Percentiles rank a stretch among this genome's conserved stretches.
phyloP scores from a whole-genome alignment of 2,329 filamentous ascomycete species.

The Zymoseptoria tritici region DNA sequence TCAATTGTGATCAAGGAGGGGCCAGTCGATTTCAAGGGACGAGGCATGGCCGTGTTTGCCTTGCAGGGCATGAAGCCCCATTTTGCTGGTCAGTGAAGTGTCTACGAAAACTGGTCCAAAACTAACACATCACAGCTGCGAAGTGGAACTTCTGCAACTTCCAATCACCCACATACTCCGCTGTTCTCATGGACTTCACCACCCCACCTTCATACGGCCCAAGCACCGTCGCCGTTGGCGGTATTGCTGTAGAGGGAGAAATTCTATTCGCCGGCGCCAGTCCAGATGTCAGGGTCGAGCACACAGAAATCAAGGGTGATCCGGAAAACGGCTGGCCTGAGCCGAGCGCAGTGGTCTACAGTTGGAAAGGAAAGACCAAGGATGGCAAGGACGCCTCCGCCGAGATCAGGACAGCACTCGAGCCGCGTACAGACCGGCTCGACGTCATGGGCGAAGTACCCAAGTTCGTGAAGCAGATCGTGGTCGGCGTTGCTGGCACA shows the following conservation, averaged over 20 bases:
- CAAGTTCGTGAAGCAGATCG: conserved; percentile 89
- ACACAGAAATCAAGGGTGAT: conserved; percentile 65
- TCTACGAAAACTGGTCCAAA: not conserved
- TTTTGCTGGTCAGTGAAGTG: conserved; percentile 59
- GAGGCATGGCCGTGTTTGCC: conserved; percentile 72
- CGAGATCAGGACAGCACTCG: conserved; percentile 61
- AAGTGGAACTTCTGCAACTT: conserved; percentile 93
- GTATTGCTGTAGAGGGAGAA: conserved; percentile 71
- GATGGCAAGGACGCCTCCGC: conserved; percentile 68
- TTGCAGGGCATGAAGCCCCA: conserved; percentile 99
- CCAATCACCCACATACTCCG: conserved; percentile 78
- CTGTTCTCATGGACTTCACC: conserved; percentile 90
- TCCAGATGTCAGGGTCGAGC: conserved; percentile 57
- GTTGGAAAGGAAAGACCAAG: conserved; percentile 70
- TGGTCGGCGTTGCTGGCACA: conserved; percentile 78
- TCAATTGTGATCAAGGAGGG: conserved; percentile 77
- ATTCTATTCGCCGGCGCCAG: conserved; percentile 64
- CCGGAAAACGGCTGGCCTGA: conserved; percentile 80
- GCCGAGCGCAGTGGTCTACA: conserved; percentile 65
- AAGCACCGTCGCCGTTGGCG: conserved; percentile 75
- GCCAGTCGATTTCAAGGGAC: conserved; percentile 72
- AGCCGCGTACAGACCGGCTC: conserved; percentile 66
- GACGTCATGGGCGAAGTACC: conserved; percentile 97
- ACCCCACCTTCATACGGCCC: conserved; percentile 89
- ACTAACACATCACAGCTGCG: conserved; percentile 47